Evolutionary conservation across 441 rosid genomes (phyloP), one percentile per base, ranked within the genome.

Genomic region (Brassica balearica): DNA sequence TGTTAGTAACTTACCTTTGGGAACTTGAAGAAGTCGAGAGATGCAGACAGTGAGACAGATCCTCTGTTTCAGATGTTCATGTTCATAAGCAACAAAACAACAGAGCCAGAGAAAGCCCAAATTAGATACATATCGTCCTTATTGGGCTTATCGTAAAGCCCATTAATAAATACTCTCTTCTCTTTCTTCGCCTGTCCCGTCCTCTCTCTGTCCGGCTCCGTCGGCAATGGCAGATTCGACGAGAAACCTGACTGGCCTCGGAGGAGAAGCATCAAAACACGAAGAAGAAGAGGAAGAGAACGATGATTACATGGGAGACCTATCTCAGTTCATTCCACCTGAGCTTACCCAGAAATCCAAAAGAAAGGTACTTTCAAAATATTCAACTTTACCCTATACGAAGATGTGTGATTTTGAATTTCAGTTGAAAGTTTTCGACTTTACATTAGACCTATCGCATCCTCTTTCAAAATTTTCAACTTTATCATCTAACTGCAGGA

Each of bases 251-350:
- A 73, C 65, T 25, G 80, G 77, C 22, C 66, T 71, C 66, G 87
- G 81, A 48, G 71, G 74, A 4, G 76, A 72, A 73, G 48, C 73
- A 55, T 5, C 64, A 14, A 27, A 27, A n/a, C 75, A 8, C 62
- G 62, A 58, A 58, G 25, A 58, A 58, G 61, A 14, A 14, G 64
- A 56, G 14, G 82, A 8, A 9, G 66, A 58, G 4, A 87, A 86
- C 2, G 94, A 87, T 29, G 97, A 91, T 81, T 93, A 91, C 90
- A 91, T 91, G 95, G 96, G 90, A 12, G 95, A 91, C 83, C 87
- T 93, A 22, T 88, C 95, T 64, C 85, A 58, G n/a, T 58, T 94
- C 69, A 77, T 96, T 70, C 91, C 95, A 61, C 84, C 87, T 0
- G 90, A 88, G 53, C 80, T 79, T 23, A 72, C 85, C 0, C 80